Base-by-base conservation (phyloP, 208 protist genomes). In the Jaenimonas drosophilae region DNA sequence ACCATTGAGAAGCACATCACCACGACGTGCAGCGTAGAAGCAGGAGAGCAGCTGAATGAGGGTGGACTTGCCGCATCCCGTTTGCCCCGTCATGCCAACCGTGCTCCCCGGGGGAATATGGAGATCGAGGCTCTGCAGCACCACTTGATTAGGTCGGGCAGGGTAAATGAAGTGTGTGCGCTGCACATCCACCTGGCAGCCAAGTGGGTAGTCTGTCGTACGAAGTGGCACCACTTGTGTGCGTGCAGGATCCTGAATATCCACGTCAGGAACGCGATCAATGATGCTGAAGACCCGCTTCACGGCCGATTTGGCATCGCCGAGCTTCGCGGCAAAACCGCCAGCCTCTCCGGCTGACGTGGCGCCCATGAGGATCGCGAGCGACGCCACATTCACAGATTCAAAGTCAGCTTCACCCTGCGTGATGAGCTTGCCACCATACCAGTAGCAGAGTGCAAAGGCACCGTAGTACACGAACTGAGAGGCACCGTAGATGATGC, bases 11-110 rank as follows among this genome's bases (percentile, higher is more conserved):
- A 40, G 34, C 34, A 94, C 64, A 14, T 43, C 28, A 6, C 86
- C 86, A 14, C 38, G 43, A 23, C 57, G 42, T 12, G 49, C 69
- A 20, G 72, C 63, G 71, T 94, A 94, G 48, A 92, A 92, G 30
- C 78, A 64, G 7, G 87, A 73, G 21, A 91, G 54, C 30, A 91
- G 52, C 41, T 90, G 77, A 42, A 91, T 71, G 33, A 89, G 79
- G 19, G 85, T 93, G 4, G 81, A 91, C 65, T 92, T 92, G 16
- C 84, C 84, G 42, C 72, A 78, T 9, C 84, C 84, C 4, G 69
- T 85, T 41, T 74, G 59, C 7, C 83, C 83, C 53, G 89, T 82
- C 30, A 89, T 46, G n/a, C 76, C 83, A 33, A 79, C 82, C 9
- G 50, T 47, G 28, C 75, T 67, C 20, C 56, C 68, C 31, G 54